Evolutionary conservation across 495 filamentous ascomycete species (phyloP).

Genomic region (Penicillium cinerascens): DNA sequence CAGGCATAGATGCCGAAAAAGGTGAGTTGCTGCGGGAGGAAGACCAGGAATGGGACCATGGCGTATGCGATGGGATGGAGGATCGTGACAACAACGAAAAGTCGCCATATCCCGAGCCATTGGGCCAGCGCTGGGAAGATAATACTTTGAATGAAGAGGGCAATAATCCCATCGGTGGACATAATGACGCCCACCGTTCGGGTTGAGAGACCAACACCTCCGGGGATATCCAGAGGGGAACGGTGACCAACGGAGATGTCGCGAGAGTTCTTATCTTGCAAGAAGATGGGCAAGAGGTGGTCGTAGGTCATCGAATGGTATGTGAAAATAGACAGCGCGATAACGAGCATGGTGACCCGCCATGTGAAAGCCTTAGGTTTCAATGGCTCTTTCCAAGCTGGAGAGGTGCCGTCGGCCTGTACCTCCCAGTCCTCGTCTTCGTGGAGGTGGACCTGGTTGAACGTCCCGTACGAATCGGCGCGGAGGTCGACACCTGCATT

Average conservation of each 20-base stretch:
- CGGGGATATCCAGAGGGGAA: constrained; percentile 58
- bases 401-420: constrained; percentile 43
- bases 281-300: constrained; percentile 77
- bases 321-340: constrained; percentile 76
- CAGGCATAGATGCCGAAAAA: constrained; percentile 71
- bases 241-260: constrained; percentile 20
- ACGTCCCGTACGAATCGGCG: constrained; percentile 75
- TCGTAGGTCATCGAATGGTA: constrained; percentile 89
- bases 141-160: constrained; percentile 72
- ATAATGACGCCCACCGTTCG: constrained; percentile 74
- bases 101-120: constrained; percentile 67
- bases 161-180: constrained; percentile 74
- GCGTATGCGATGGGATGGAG: constrained; percentile 75
- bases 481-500: constrained; percentile 67
- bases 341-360: constrained; percentile 63
- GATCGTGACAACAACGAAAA: constrained; percentile 69
- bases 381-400: constrained; percentile 26
- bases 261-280: constrained; percentile 60
- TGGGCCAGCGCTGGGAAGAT: constrained; percentile 70
- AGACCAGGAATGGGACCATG: constrained; percentile 66
- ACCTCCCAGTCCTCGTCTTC: constrained; percentile 49
- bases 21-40: constrained; percentile 54
- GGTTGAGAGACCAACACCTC: constrained; percentile 70
- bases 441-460: constrained; percentile 55
- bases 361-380: constrained; percentile 57